phyloP scores from a whole-genome alignment of 1,284 basidiomycete genomes.

The Stygiomarasmius scandens region DNA sequence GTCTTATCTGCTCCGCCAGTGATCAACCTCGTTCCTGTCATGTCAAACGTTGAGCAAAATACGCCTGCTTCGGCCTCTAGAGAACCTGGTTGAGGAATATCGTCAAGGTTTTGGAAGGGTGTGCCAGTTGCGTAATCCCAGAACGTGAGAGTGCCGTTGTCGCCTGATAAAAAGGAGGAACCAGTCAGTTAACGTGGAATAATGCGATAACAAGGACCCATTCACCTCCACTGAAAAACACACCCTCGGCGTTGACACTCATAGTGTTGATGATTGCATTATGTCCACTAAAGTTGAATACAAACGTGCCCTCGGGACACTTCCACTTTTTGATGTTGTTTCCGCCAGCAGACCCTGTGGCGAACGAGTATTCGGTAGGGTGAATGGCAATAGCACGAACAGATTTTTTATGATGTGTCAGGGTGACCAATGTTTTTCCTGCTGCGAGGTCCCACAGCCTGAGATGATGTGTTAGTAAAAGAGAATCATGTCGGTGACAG shows the following conservation, averaged over 20 bases:
- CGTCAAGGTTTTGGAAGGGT: constrained; percentile 93
- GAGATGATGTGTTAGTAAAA: constrained; percentile 10
- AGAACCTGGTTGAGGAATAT: constrained; percentile 95
- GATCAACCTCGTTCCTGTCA: constrained; percentile 92
- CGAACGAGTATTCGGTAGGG: constrained; percentile 96
- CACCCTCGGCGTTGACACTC: constrained; percentile 92
- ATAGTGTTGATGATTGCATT: constrained; percentile 98
- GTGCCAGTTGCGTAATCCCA: constrained; percentile 97
- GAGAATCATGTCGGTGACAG: background rate
- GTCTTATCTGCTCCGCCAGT: constrained; percentile 99
- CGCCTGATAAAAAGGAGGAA: constrained; percentile 60
- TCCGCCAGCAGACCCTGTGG: constrained; percentile 91
- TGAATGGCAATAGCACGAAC: constrained; percentile 93
- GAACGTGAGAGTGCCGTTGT: constrained; percentile 87
- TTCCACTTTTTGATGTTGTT: constrained; percentile 99
- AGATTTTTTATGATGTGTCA: constrained; percentile 99
- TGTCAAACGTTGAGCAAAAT: constrained; percentile 96
- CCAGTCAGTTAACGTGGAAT: constrained; percentile 18
- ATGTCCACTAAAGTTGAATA: constrained; percentile 95
- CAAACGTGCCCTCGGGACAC: constrained; percentile 93
- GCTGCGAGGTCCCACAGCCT: constrained; percentile 99
- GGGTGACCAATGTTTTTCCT: constrained; percentile 92
- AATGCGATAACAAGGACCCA: constrained; percentile 10
- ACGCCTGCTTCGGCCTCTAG: constrained; percentile 95
- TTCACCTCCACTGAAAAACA: constrained; percentile 94